Evolutionary conservation across 2,329 filamentous ascomycete species (phyloP), one percentile per base, ranked within the genome.

Genomic region (Epichloe elymi): DNA sequence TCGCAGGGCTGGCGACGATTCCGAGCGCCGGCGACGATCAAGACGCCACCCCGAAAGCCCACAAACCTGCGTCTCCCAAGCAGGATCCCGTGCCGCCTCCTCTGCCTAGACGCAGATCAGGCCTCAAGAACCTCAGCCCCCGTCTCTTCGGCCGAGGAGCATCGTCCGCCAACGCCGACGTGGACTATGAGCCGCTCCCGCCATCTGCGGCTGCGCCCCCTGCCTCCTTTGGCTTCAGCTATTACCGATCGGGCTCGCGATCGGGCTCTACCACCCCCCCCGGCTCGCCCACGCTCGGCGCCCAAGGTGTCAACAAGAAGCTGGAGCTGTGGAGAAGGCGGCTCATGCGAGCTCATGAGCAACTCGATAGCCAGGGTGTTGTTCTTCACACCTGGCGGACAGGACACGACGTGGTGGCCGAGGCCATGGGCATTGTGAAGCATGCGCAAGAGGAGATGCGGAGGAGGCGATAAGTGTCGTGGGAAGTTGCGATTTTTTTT

Each of bases 261-360:
- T 66, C 66, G 2, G 60, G 63, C n/a, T 57, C 52, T 10, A 61
- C 59, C 3, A 65, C 66, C 3, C 67, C 3, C 65, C 68, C 63
- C 0, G 62, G 62, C 0, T 70, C 66, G 2, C 67, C 67, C 1
- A 64, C 57, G 0, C 52, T 65, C 17, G 63, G 64, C 1, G 65
- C 71, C 2, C 60, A 62, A 49, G 59, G 56, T 3, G 61, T 69
- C 12, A 87, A 80, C 64, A 88, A 85, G 68, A 84, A 86, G 56
- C 71, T 88, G 51, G 82, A 84, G 53, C 61, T 88, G 46, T 93
- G 86, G 87, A 73, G 75, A 54, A 75, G 82, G 51, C 70, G 87
- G 40, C 78, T 86, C 69, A 75, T 75, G 41, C 70, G 78, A 43
- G 86, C 86, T 3, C 80, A 85, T 55, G 70, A 80, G 33, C 66